Evolutionary conservation across 768 basidiomycete genomes (phyloP), one percentile per base, ranked within the genome.

Genomic region (Termitomyces eurrhizus): DNA sequence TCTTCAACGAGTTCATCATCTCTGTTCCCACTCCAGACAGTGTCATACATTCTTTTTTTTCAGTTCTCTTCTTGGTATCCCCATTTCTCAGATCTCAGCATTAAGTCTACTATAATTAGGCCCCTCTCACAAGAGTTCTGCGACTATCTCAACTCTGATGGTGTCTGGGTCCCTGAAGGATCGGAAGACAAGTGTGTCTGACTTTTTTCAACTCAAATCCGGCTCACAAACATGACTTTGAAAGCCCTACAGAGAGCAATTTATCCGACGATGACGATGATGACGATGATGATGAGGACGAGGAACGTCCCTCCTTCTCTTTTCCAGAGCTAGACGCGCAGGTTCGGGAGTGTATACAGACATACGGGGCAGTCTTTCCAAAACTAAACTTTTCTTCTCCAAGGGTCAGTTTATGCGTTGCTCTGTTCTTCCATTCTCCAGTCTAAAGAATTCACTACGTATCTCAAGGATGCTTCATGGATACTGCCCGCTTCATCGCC

Each of bases 371-470:
- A 7, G 88, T 96, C 33, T 98, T 98, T 70, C 95, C 95, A 0
- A 98, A 98, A 74, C 85, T 98, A 58, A 98, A 97, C 69, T 97
- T 95, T 75, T 92, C 94, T 7, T 88, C 92, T n/a, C 95, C 95
- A 14, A 90, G 88, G 77, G 95, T 90, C 61, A 24, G 60, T 67
- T 21, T 55, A 46, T 46, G 37, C 41, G 9, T 12, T 33, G 29
- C 48, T 6, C 33, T n/a, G 8, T 33, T 35, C 41, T 33, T 32
- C 26, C 14, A 13, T 53, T n/a, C 39, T 24, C 26, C 14, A 13
- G 52, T n/a, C 39, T 24, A n/a, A 33, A 12, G 45, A 32, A 52
- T 36, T 24, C 26, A 11, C 26, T 39, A 21, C 33, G 7, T 52
- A 11, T 59, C 41, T 49, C 44, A 33, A 95, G 93, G 96, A 98